A percentile compares a stretch with the other conserved stretches of the same genome.
Evolutionary conservation across 352 stramenopile species (phyloP).

Genomic region (Globisporangium orthogonon): DNA sequence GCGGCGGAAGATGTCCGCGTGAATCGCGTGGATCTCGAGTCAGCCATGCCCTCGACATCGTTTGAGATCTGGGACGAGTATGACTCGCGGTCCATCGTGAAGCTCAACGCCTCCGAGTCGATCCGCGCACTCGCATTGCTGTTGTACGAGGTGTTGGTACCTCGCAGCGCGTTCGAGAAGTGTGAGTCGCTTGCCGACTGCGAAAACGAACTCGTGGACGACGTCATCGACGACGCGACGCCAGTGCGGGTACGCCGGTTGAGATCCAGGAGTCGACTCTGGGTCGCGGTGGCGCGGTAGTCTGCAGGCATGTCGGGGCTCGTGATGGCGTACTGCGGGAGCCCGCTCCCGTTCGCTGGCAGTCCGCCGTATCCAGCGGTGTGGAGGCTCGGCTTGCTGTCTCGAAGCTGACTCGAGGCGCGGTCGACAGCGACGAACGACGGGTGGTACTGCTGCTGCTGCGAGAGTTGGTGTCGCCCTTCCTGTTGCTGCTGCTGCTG

Average conservation of each 20-base stretch:
- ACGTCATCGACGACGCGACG: constrained; percentile 2
- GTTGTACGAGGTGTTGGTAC: constrained; percentile 1
- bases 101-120: constrained; percentile 7
- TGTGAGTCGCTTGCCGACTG: background rate
- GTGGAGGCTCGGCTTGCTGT: constrained; percentile 13
- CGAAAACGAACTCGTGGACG: background rate
- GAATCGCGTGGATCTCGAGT: constrained; percentile 7
- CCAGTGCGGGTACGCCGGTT: constrained; percentile 6
- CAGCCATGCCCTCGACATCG: constrained; percentile 6
- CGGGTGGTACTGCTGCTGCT: constrained; percentile 2
- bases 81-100: constrained; percentile 1
- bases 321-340: constrained; percentile 16
- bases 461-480: background rate
- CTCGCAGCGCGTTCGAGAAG: constrained; percentile 4
- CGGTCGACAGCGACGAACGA: constrained; percentile 6
- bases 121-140: constrained; percentile 2
- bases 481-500: background rate
- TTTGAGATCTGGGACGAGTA: constrained; percentile 9
- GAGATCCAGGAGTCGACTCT: constrained; percentile 11
- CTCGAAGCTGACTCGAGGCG: constrained; percentile 5
- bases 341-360: constrained; percentile 1
- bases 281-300: constrained; percentile 9
- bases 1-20: constrained; percentile 4
- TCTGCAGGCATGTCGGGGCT: constrained; percentile 14
- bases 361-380: constrained; percentile 7